Conservation (phyloP, 2,329 filamentous ascomycete genomes). For the Paracamarosporium sp. region DNA sequence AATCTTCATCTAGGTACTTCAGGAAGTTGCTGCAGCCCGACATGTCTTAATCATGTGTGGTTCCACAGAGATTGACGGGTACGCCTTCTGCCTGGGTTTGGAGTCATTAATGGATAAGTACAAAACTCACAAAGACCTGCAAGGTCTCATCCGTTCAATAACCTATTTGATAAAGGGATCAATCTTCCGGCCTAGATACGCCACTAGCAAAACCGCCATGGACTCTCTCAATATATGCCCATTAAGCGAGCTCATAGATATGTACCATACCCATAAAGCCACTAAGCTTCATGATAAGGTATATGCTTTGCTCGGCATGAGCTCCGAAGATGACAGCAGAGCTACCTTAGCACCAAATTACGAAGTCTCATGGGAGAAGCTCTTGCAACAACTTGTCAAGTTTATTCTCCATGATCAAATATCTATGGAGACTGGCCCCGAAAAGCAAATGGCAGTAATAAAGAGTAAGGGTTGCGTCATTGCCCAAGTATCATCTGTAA, state of each 20-base stretch:
- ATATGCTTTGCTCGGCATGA: conserved; percentile 26
- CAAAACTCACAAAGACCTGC: conserved; percentile 13
- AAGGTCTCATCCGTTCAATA: conserved; percentile 16
- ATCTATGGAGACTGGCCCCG: conserved; percentile 13
- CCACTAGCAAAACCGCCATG: conserved; percentile 6
- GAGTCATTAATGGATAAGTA: conserved; percentile 10
- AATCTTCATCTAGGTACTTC: conserved; percentile 21
- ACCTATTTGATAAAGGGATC: conserved; percentile 21
- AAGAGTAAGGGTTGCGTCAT: conserved; percentile 17
- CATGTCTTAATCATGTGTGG: conserved; percentile 20
- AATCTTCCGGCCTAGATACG: conserved; percentile 18
- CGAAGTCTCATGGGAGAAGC: conserved; percentile 16
- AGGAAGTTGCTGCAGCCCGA: conserved; percentile 27
- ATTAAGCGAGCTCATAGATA: conserved; percentile 23
- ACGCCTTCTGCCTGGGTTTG: conserved; percentile 23
- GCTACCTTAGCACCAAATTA: conserved; percentile 18
- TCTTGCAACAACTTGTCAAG: conserved; percentile 16
- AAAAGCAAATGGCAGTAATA: conserved; percentile 15
- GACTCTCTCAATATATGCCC: conserved; percentile 16
- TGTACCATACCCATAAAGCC: conserved; percentile 21
- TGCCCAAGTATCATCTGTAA: conserved; percentile 15
- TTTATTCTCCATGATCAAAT: conserved; percentile 15
- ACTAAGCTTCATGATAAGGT: conserved; percentile 21
- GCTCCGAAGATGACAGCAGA: conserved; percentile 17
- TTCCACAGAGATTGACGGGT: conserved; percentile 19